Conservation (phyloP, 306 rosid species). For the Vicia sativa region DNA sequence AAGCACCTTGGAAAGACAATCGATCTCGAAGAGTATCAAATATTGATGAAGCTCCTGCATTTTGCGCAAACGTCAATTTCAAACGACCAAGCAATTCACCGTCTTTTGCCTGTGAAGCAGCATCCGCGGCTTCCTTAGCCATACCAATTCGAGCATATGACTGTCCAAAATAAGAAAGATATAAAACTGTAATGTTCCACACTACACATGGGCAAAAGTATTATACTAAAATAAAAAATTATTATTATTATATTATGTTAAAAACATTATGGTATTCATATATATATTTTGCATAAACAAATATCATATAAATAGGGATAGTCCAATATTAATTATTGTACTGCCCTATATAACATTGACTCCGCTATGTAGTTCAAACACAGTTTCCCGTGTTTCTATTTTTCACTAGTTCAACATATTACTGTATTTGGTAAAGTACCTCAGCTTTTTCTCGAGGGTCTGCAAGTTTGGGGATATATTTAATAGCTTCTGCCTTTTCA, state of each 20-base stretch:
- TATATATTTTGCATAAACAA: not conserved
- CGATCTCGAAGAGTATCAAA: slow-evolving; percentile 91
- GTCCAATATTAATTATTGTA: not conserved
- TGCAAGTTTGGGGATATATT: slow-evolving; percentile 89
- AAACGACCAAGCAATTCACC: slow-evolving; percentile 94
- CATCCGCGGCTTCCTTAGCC: slow-evolving; percentile 99
- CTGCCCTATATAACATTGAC: not conserved
- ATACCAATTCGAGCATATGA: slow-evolving; percentile 92
- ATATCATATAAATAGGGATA: too few relatives aligned
- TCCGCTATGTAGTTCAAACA: not conserved
- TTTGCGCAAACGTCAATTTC: slow-evolving; percentile 78
- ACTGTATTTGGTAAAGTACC: slow-evolving; percentile 55
- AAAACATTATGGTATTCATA: not conserved
- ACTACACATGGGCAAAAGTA: not conserved
- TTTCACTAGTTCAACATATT: not conserved
- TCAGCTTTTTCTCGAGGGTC: slow-evolving; percentile 97
- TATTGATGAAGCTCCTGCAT: slow-evolving; percentile 76
- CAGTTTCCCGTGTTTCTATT: not conserved
- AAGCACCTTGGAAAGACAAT: slow-evolving; percentile 76
- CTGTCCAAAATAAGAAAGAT: slow-evolving; percentile 48
- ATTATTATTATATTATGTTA: not conserved
- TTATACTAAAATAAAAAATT: not conserved
- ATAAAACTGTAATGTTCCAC: slow-evolving; percentile 12
- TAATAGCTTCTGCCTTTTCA: slow-evolving; percentile 88
- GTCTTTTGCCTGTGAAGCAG: slow-evolving; percentile 94